Percentiles rank a stretch among this genome's conserved stretches.
These are phyloP conservation scores for Spiraea crenata DNA, from an alignment of 331 rosid species.

Conservation along the genomic window DNA sequence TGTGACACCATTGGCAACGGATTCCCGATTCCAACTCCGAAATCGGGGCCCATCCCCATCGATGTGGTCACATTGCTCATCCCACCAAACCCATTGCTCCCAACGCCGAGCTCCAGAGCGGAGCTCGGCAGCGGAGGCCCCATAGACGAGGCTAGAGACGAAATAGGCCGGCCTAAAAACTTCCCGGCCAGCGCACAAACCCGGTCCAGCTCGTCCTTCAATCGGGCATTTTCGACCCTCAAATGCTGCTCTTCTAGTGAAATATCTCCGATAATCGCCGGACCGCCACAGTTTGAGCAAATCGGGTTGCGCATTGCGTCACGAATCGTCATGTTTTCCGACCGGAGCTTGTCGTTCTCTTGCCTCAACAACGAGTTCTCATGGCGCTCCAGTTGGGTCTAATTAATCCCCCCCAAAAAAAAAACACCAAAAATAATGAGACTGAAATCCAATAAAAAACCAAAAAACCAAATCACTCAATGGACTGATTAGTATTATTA, in stretches of 20 bases:
- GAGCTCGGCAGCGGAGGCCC: constrained; percentile 71
- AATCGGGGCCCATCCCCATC: constrained; percentile 64
- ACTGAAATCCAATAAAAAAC: neutral
- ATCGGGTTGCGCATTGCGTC: constrained; percentile 92
- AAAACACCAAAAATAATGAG: neutral
- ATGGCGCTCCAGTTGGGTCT: constrained; percentile 96
- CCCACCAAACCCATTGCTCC: constrained; percentile 71
- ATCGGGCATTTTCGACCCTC: constrained; percentile 74
- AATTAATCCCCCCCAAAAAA: constrained; percentile 6
- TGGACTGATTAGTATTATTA: neutral
- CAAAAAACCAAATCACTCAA: neutral
- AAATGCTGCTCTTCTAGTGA: constrained; percentile 89
- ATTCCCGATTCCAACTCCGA: constrained; percentile 51
- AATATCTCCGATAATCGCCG: constrained; percentile 69
- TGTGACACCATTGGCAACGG: constrained; percentile 40
- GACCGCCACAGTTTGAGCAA: constrained; percentile 85
- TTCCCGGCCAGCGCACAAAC: constrained; percentile 84
- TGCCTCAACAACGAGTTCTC: constrained; percentile 81
- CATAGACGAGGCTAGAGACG: constrained; percentile 43
- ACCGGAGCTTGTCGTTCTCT: constrained; percentile 88
- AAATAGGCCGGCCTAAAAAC: constrained; percentile 77
- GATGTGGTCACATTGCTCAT: constrained; percentile 49
- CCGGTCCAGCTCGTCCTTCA: constrained; percentile 81
- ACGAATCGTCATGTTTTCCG: constrained; percentile 84
- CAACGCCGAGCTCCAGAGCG: constrained; percentile 85